These are phyloP conservation scores for Aspergillus arachidicola DNA, from an alignment of 2,329 filamentous ascomycete species.

Conservation along the genomic window DNA sequence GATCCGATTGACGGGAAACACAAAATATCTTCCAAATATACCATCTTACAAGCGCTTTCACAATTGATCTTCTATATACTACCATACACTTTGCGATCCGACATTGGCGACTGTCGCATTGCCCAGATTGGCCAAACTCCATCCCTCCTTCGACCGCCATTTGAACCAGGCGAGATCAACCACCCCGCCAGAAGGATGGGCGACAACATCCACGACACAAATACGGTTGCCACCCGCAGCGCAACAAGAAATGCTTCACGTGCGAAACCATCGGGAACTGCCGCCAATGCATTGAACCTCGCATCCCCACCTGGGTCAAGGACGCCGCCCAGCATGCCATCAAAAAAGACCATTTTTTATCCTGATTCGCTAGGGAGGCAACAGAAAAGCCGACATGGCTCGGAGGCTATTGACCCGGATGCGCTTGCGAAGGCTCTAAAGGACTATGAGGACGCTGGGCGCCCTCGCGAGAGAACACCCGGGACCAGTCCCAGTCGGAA, in stretches of 20 bases:
- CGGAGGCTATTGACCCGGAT: constrained; percentile 61
- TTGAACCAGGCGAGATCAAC: constrained; percentile 12
- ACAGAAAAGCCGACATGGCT: constrained; percentile 33
- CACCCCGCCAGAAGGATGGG: constrained; percentile 22
- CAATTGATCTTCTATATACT: constrained; percentile 9
- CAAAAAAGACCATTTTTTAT: constrained; percentile 49
- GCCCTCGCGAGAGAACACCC: constrained; percentile 63
- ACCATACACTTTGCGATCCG: constrained; percentile 17
- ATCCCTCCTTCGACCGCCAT: constrained; percentile 21
- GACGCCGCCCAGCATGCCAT: constrained; percentile 59
- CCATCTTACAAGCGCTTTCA: neutral
- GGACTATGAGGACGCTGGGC: constrained; percentile 63
- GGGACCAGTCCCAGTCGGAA: constrained; percentile 69
- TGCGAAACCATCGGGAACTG: constrained; percentile 24
- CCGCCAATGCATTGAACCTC: constrained; percentile 34
- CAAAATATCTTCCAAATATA: neutral
- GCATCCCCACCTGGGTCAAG: constrained; percentile 60
- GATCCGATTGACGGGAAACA: constrained; percentile 21
- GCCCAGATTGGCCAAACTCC: constrained; percentile 8
- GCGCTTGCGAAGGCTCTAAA: constrained; percentile 64
- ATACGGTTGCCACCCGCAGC: constrained; percentile 22
- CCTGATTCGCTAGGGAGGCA: constrained; percentile 30
- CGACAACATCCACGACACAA: constrained; percentile 23
- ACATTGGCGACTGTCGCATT: constrained; percentile 26
- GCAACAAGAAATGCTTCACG: constrained; percentile 21